These are phyloP conservation scores for Penicillium corylophilum DNA, from an alignment of 2,329 filamentous ascomycete genomes.

Conservation along the genomic window DNA sequence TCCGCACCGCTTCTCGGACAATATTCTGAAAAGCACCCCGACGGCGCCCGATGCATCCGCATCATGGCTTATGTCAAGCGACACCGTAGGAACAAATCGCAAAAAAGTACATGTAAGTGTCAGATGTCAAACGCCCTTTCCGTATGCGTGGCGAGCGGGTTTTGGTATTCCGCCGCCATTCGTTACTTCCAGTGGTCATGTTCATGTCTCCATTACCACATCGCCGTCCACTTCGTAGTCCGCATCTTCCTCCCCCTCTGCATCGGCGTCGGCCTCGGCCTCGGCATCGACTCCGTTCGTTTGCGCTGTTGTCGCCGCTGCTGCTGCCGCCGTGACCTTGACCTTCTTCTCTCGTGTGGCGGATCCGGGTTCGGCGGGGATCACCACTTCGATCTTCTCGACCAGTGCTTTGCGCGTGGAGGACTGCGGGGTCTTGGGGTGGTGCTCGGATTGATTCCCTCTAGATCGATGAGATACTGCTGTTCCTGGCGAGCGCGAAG, in stretches of 20 bases:
- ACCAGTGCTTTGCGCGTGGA: conserved; percentile 23
- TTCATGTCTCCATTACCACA: conserved; percentile 33
- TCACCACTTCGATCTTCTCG: conserved; percentile 26
- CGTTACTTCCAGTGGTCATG: neutral
- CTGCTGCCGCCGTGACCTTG: too few species aligned
- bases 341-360: conserved; percentile 10
- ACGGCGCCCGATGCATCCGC: neutral
- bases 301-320: neutral
- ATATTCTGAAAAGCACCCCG: neutral
- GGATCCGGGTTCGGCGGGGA: conserved; percentile 27
- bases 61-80: neutral
- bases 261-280: conserved; percentile 19
- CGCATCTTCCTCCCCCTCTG: conserved; percentile 29
- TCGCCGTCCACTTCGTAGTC: conserved; percentile 29
- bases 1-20: neutral
- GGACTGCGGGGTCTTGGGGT: conserved; percentile 17
- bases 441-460: conserved; percentile 11
- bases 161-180: neutral
- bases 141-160: conserved; percentile 22
- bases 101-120: neutral
- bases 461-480: conserved; percentile 13
- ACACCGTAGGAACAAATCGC: neutral
- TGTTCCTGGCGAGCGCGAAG: conserved; percentile 17
- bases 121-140: conserved; percentile 21
- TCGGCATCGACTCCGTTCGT: conserved; percentile 23